Evolutionary conservation across 2,329 filamentous ascomycete genomes (phyloP), one percentile per base, ranked within the genome.

Genomic region (Neophaeococcomyces mojaviensis): DNA sequence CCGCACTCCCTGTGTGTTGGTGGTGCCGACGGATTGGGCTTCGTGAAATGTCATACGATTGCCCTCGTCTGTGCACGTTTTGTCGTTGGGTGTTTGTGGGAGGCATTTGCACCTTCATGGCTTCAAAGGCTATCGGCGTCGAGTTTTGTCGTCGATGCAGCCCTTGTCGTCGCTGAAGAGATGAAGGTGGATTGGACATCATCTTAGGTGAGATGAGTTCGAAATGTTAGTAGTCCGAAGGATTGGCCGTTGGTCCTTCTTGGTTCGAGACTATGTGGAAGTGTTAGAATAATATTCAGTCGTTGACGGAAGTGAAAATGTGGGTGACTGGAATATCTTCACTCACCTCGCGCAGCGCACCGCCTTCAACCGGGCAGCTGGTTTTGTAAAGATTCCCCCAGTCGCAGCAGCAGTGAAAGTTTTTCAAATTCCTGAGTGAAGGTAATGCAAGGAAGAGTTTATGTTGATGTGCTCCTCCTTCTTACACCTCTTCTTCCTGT

Each of bases 61-160:
- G 80, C 61, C 88, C 89, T 65, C 87, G 78, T 68, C 87, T 82
- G 69, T 94, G 86, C 64, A 74, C 71, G 58, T 65, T 66, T 64
- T 71, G 72, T 65, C 68, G 65, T 59, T 70, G 72, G 67, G 30
- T 30, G 22, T 78, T 72, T 56, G 59, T 56, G 40, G 64, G 64
- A 49, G 69, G 68, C 70, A 74, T 69, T 74, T 74, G 63, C 68
- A 81, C 79, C 76, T 81, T 84, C 64, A 79, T 77, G 60, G 80
- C 79, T 65, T 90, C 86, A 69, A 86, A 86, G 65, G 77, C 78
- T 67, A 57, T 48, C 55, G 86, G 86, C 62, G 86, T 90, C 61
- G 88, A 95, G 62, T 86, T 83, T 73, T 94, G 88, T 71, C 88
- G 84, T 67, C 86, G 79, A 71, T 94, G 88, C 69, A 80, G 77